A percentile compares a stretch with the other conserved stretches of the same genome.
Evolutionary conservation across 345 rosid species (phyloP).

Genomic region (Balakata baccata): DNA sequence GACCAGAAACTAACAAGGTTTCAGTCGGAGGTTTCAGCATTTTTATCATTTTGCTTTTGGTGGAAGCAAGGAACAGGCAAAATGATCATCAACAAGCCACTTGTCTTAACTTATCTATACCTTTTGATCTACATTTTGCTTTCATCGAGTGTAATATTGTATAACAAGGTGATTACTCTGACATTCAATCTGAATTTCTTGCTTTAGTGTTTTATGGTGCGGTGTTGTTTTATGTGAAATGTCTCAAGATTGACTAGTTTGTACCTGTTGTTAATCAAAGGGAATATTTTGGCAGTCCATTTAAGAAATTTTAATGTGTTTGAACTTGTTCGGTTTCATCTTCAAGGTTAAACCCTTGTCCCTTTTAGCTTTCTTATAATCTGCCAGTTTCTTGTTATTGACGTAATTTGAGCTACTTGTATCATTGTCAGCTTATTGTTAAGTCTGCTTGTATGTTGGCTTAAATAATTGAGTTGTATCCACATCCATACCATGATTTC

Average conservation of each 20-base stretch:
- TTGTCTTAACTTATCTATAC: slow-evolving; percentile 76
- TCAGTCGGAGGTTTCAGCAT: not conserved
- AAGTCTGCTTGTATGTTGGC: not conserved
- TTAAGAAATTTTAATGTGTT: not conserved
- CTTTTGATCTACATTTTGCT: slow-evolving; percentile 76
- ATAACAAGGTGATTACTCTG: slow-evolving; percentile 67
- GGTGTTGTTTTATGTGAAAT: not conserved
- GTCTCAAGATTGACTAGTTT: not conserved
- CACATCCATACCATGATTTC: not conserved
- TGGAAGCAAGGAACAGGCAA: slow-evolving; percentile 26
- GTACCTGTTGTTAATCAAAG: not conserved
- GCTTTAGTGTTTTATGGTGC: not conserved
- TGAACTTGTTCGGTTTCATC: not conserved
- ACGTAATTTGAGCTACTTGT: not conserved
- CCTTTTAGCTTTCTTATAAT: not conserved
- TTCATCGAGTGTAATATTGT: slow-evolving; percentile 87
- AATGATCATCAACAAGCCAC: slow-evolving; percentile 71
- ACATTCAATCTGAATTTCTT: not conserved
- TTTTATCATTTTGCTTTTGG: slow-evolving; percentile 4
- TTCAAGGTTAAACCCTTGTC: not conserved
- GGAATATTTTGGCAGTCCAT: not conserved
- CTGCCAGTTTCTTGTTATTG: not conserved
- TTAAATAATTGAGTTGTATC: not conserved
- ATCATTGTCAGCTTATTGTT: not conserved
- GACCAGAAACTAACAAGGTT: not conserved